Percentiles rank a stretch among this genome's conserved stretches.
phyloP scores from a whole-genome alignment of 1,139 yeast genomes.

The Candida sp. region DNA sequence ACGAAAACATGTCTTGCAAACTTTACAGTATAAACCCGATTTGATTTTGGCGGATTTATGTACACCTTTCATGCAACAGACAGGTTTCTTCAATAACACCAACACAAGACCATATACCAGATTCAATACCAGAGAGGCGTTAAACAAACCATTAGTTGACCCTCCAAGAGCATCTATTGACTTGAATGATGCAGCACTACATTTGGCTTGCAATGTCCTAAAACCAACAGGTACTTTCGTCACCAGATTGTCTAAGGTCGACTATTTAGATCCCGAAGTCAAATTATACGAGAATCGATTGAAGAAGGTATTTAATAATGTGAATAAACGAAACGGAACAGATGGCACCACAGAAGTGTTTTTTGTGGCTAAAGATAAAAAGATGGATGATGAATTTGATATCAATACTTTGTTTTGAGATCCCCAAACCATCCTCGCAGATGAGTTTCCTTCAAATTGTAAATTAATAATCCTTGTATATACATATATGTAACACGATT shows the following conservation, averaged over 20 bases:
- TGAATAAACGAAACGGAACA: slow-evolving; percentile 48
- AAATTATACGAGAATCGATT: slow-evolving; percentile 53
- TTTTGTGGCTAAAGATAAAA: slow-evolving; percentile 60
- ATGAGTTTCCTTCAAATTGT: too few relatives aligned
- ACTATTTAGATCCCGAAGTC: slow-evolving; percentile 50
- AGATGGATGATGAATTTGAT: slow-evolving; percentile 33
- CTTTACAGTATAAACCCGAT: slow-evolving; percentile 33
- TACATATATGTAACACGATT: too few relatives aligned
- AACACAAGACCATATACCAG: slow-evolving; percentile 66
- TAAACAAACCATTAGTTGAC: slow-evolving; percentile 23
- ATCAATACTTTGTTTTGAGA: slow-evolving; percentile 43
- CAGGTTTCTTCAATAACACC: slow-evolving; percentile 69
- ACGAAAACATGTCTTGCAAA: neutral
- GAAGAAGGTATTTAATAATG: slow-evolving; percentile 54
- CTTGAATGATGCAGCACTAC: slow-evolving; percentile 86
- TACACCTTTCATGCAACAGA: slow-evolving; percentile 64
- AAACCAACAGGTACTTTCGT: slow-evolving; percentile 70
- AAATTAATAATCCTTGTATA: too few relatives aligned
- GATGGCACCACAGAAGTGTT: slow-evolving; percentile 62
- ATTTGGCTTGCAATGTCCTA: slow-evolving; percentile 67
- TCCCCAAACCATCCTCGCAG: too few relatives aligned
- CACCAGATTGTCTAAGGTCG: slow-evolving; percentile 69
- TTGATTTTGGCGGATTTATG: slow-evolving; percentile 86
- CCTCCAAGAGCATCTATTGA: slow-evolving; percentile 43
- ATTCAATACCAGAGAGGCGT: slow-evolving; percentile 19